Evolutionary conservation across 805 yeast species (phyloP).

Genomic region (Ogataea kodamae): DNA sequence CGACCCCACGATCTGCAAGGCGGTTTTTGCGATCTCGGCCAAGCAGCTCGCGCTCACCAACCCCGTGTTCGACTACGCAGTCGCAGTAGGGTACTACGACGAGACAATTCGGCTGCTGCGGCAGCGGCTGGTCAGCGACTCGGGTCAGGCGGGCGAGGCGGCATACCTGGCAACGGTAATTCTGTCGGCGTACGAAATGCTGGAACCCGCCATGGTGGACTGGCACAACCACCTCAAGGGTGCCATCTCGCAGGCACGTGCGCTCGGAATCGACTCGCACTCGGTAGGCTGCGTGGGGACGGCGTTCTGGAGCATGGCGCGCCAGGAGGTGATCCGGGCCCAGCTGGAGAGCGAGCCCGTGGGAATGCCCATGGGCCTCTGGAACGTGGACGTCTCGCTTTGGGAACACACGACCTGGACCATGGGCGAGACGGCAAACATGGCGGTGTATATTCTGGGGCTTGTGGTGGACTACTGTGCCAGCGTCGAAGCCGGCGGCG

Average conservation of each 20-base stretch:
- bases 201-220: slow-evolving; percentile 13
- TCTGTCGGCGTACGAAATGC: slow-evolving; percentile 15
- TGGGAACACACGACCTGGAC: slow-evolving; percentile 3
- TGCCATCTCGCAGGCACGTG: slow-evolving; percentile 12
- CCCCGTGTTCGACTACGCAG: slow-evolving; percentile 7
- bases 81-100: slow-evolving; percentile 13
- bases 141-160: slow-evolving; percentile 7
- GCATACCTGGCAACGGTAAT: slow-evolving; percentile 12
- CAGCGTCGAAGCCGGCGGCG: not conserved
- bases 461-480: slow-evolving; percentile 10
- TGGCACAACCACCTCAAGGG: slow-evolving; percentile 16
- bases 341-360: slow-evolving; percentile 5
- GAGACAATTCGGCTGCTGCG: slow-evolving; percentile 11
- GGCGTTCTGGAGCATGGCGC: slow-evolving; percentile 14
- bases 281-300: slow-evolving; percentile 10
- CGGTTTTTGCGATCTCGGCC: slow-evolving; percentile 12
- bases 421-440: slow-evolving; percentile 11
- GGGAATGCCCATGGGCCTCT: slow-evolving; percentile 3
- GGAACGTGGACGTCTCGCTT: slow-evolving; percentile 1
- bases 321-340: slow-evolving; percentile 10
- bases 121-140: slow-evolving; percentile 3
- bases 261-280: slow-evolving; percentile 3
- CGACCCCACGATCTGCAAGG: slow-evolving; percentile 12
- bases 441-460: slow-evolving; percentile 10
- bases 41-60: slow-evolving; percentile 15